phyloP scores from a whole-genome alignment of 768 basidiomycete species.

The Hebeloma cylindrosporum region DNA sequence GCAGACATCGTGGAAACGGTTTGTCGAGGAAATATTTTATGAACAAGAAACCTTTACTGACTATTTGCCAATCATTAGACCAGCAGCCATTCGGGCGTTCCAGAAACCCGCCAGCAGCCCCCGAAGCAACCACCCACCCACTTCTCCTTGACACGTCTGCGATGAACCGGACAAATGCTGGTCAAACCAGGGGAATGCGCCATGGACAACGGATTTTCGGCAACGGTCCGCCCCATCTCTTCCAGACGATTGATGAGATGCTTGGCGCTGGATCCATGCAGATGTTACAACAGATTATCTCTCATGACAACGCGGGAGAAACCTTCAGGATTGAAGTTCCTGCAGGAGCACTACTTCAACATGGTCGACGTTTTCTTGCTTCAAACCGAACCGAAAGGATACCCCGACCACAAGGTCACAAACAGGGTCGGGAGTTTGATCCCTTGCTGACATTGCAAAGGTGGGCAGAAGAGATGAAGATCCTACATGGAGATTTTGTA shows the following conservation, averaged over 20 bases:
- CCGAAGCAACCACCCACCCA: constrained; percentile 79
- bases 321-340: constrained; percentile 79
- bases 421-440: constrained; percentile 65
- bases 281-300: constrained; percentile 79
- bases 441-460: constrained; percentile 81
- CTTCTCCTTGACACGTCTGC: constrained; percentile 67
- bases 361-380: constrained; percentile 57
- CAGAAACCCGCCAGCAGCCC: constrained; percentile 48
- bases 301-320: constrained; percentile 58
- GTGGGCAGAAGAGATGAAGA: constrained; percentile 88
- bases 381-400: constrained; percentile 66
- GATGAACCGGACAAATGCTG: constrained; percentile 43
- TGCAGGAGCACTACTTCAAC: constrained; percentile 57
- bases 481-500: constrained; percentile 74
- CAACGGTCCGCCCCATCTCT: constrained; percentile 53
- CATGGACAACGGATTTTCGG: constrained; percentile 57
- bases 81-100: constrained; percentile 68
- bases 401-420: constrained; percentile 35
- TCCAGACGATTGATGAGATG: constrained; percentile 78
- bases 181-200: constrained; percentile 49
- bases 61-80: constrained; percentile 34
- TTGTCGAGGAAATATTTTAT: constrained; percentile 15
- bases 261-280: constrained; percentile 82
- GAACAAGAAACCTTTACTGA: not conserved
- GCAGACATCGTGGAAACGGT: constrained; percentile 55